Conservation (phyloP, 768 basidiomycete genomes). For the Tricholoma sp. region DNA sequence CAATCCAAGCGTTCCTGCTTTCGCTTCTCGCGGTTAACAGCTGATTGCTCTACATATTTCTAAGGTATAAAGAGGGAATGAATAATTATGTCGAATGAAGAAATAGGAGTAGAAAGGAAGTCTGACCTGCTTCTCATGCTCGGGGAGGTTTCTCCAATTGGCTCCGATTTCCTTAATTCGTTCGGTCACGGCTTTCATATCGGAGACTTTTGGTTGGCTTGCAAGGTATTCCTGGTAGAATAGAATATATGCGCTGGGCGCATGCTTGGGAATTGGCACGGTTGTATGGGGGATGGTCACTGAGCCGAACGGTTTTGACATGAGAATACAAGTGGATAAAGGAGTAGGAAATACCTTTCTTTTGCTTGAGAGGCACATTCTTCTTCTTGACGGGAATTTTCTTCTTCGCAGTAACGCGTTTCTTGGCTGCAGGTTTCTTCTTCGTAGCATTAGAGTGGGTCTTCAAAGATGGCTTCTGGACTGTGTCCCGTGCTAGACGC, state of each 20-base stretch:
- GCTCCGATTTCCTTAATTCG: background rate
- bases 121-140: constrained; percentile 31
- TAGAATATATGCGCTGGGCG: background rate
- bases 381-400: background rate
- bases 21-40: constrained; percentile 14
- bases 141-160: constrained; percentile 28
- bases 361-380: constrained; percentile 5
- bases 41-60: constrained; percentile 19
- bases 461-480: background rate
- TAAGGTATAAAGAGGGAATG: background rate
- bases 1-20: constrained; percentile 21
- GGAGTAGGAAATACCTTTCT: background rate
- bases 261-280: background rate
- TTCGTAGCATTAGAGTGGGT: background rate
- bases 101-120: background rate
- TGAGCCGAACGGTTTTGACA: background rate
- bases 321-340: background rate
- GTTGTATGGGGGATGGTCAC: background rate
- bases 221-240: background rate
- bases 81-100: background rate
- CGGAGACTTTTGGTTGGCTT: background rate
- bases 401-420: constrained; percentile 1
- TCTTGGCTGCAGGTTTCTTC: constrained; percentile 1
- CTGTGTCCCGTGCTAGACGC: constrained; percentile 6
- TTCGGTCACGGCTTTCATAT: background rate